Evolutionary conservation across 1,284 basidiomycete species (phyloP), one percentile per base, ranked within the genome.

Genomic region (Ceratobasidium sp.): DNA sequence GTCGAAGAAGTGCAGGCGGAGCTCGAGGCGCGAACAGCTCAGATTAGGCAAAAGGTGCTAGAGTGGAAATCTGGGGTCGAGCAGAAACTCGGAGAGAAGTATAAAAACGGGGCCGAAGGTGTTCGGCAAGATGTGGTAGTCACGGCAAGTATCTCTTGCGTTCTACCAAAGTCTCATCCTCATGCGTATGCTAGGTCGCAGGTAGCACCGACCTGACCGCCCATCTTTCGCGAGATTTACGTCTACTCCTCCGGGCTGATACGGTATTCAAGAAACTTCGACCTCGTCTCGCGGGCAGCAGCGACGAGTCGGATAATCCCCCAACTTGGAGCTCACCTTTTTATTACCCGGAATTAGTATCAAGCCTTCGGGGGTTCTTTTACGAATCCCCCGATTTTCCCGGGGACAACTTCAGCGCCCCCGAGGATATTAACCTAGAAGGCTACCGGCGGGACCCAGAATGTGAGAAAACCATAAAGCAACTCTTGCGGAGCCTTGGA

Each of bases 171-270:
- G n/a, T n/a, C n/a, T n/a, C 6, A 20, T 8, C 4, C 12, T n/a
- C n/a, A n/a, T n/a, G n/a, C n/a, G 38, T 8, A 10, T n/a, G n/a
- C n/a, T n/a, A 62, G 57, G 55, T 73, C 7, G 10, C 27, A 50
- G 70, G 55, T 16, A 73, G 59, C 27, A 62, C 44, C 8, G 57
- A 73, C 1, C 4, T n/a, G 16, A n/a, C 41, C 1, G n/a, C 18
- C 2, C 12, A 62, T 20, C 59, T 73, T 27, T 73, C 70, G 0
- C 14, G 1, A 20, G n/a, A 73, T 20, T 23, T 23, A 18, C 70
- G 70, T 27, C 6, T 73, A 10, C 44, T 73, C 16, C 70, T 73
- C 18, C 70, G 70, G 12, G 70, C 70, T 1, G 70, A 73, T 44
- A 62, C 70, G 2, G 44, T 62, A 30, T 73, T 73, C 55, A 62